Evolutionary conservation across 148 eudicot species (phyloP).

Genomic region (Polygonum aviculare): DNA sequence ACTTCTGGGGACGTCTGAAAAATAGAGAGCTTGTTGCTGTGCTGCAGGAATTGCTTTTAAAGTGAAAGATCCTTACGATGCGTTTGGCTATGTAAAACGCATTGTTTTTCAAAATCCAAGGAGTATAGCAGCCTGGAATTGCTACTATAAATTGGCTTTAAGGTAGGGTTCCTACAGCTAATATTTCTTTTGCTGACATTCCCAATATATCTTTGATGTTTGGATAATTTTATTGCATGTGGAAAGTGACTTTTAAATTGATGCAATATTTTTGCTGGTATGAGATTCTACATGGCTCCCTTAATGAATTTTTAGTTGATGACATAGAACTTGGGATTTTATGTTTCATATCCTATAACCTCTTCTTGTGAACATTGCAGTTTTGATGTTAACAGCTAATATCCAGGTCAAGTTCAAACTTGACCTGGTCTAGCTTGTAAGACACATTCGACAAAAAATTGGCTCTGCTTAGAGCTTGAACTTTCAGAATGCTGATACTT

Average conservation of each 20-base stretch:
- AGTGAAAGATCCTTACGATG: slow-evolving; percentile 64
- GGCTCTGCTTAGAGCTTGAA: background rate
- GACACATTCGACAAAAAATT: background rate
- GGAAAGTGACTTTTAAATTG: background rate
- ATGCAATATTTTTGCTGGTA: background rate
- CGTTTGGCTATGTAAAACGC: slow-evolving; percentile 59
- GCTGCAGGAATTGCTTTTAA: slow-evolving; percentile 60
- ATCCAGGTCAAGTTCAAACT: background rate
- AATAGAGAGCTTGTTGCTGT: slow-evolving; percentile 10
- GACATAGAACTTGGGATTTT: background rate
- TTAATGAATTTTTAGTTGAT: background rate
- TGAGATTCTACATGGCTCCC: background rate
- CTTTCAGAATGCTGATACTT: background rate
- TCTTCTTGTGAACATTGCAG: background rate
- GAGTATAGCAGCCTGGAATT: slow-evolving; percentile 88
- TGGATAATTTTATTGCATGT: background rate
- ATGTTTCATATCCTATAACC: background rate
- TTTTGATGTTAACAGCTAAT: background rate
- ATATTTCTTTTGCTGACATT: background rate
- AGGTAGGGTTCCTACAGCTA: slow-evolving; percentile 33
- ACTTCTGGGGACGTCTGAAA: background rate
- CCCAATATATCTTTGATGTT: background rate
- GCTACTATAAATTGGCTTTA: slow-evolving; percentile 67
- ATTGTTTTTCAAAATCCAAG: slow-evolving; percentile 65
- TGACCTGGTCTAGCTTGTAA: background rate